A percentile compares a stretch with the other conserved stretches of the same genome.
Conservation (phyloP, 1,284 basidiomycete species). For the Cutaneotrichosporon dermatis region DNA sequence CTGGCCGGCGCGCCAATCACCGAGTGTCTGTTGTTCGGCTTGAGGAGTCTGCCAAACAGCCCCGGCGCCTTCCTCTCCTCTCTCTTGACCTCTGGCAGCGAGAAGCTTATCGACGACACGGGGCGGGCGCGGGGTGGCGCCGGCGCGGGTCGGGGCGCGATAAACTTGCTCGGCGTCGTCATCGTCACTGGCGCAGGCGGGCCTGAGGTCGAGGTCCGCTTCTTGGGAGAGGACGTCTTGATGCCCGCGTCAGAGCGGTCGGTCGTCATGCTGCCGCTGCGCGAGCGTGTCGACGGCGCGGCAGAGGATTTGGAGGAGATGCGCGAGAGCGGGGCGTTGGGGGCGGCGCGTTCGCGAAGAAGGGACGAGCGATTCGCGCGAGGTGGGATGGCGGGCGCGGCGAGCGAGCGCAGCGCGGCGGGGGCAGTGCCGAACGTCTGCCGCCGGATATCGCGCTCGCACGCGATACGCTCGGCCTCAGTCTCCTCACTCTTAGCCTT, state of each 20-base stretch:
- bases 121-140: constrained; percentile 10
- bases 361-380: constrained; percentile 28
- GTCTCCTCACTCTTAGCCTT: not conserved
- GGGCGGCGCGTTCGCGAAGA: constrained; percentile 18
- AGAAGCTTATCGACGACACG: not conserved
- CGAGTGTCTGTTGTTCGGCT: not conserved
- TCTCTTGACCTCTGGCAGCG: constrained; percentile 1
- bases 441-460: not conserved
- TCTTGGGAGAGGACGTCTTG: not conserved
- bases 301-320: constrained; percentile 5
- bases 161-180: constrained; percentile 6
- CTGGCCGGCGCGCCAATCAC: not conserved
- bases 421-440: not conserved
- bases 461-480: not conserved
- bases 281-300: not conserved
- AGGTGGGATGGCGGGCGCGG: constrained; percentile 25
- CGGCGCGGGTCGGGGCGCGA: constrained; percentile 15
- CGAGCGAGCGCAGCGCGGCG: constrained; percentile 18
- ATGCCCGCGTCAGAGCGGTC: constrained; percentile 1
- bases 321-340: not conserved
- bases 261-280: not conserved
- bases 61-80: not conserved
- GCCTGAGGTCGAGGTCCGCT: not conserved
- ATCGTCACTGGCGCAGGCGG: not conserved
- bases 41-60: not conserved